Base-by-base conservation (phyloP, 257 asterid species). In the Thymus mandschuricus region DNA sequence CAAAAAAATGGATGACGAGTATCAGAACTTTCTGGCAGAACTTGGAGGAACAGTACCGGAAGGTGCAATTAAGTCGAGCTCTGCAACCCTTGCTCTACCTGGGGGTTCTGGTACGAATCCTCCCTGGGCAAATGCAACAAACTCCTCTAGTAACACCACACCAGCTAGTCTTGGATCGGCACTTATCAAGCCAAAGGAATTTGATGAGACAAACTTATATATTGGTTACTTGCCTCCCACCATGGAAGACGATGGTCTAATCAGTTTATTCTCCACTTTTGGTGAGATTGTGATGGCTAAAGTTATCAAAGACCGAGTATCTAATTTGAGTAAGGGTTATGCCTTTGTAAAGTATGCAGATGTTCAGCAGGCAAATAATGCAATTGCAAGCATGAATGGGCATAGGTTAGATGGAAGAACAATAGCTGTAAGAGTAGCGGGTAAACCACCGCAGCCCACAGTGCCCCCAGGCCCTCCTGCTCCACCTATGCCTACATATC, bases 1-100 rank as follows among this genome's bases (percentile, higher is more conserved):
- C 29, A 94, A 94, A 86, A 94, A 94, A 85, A 94, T 94, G 99
- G 99, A 94, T 45, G 99, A 94, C 61, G 99, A 94, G 81, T 94
- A 94, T 81, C 96, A 89, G 65, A 94, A 84, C 74, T 94, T 94
- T 77, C 75, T 94, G 69, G 97, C 96, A 3, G 99, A 94, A 75
- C 86, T 94, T 78, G 99, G 97, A 43, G 99, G 99, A 34, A 85
- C 97, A 0, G 76, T 77, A 45, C 99, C 99, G 0, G 97, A 88
- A 69, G 87, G 96, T 15, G 68, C 75, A 45, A 85, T 72, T 60
- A 91, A 88, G 83, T 66, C 82, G 30, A 74, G 58, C 79, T 27
- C 87, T 13, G 83, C 83, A 12, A 84, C 89, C 0, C 91, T 91
- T 54, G 96, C 96, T 74, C 90, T 92, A 69, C 75, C 89, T 35